Conservation (phyloP, 129 eudicot species). For the Rutidosis leptorrhynchoides region DNA sequence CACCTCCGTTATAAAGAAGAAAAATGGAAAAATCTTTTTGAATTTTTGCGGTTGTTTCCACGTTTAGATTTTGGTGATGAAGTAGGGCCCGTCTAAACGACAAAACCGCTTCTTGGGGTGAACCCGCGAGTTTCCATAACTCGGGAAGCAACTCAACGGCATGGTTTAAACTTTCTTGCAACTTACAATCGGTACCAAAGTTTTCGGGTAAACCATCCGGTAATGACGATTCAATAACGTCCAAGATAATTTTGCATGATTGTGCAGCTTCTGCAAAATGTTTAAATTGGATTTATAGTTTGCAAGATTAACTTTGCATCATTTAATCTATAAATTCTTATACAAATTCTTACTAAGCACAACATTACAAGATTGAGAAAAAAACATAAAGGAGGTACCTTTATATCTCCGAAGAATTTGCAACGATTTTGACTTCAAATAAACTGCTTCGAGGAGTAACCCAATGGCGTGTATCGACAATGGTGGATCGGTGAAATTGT, state of each 20-base stretch:
- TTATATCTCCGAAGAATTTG: slow-evolving; percentile 66
- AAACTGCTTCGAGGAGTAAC: slow-evolving; percentile 66
- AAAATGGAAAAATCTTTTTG: slow-evolving; percentile 87
- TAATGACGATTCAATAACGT: slow-evolving; percentile 85
- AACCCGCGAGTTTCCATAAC: slow-evolving; percentile 85
- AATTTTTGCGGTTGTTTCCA: slow-evolving; percentile 56
- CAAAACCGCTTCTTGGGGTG: slow-evolving; percentile 67
- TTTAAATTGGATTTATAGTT: not conserved
- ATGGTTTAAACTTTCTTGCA: slow-evolving; percentile 86
- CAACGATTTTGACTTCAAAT: slow-evolving; percentile 71
- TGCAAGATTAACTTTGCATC: not conserved
- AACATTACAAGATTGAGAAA: not conserved
- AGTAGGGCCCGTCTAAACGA: slow-evolving; percentile 83
- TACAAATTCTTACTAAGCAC: not conserved
- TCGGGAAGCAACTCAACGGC: slow-evolving; percentile 91
- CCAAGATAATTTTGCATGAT: slow-evolving; percentile 85
- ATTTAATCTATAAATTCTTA: not conserved
- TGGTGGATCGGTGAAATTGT: slow-evolving; percentile 39
- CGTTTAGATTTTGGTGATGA: slow-evolving; percentile 66
- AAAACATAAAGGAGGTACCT: slow-evolving; percentile 41
- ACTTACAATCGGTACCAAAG: slow-evolving; percentile 70
- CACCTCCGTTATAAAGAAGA: slow-evolving; percentile 80
- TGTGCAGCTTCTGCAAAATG: slow-evolving; percentile 65
- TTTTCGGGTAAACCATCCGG: slow-evolving; percentile 87
- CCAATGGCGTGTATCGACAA: slow-evolving; percentile 69